Evolutionary conservation across 2,329 filamentous ascomycete species (phyloP).

Genomic region (Penicillium sclerotigenum): DNA sequence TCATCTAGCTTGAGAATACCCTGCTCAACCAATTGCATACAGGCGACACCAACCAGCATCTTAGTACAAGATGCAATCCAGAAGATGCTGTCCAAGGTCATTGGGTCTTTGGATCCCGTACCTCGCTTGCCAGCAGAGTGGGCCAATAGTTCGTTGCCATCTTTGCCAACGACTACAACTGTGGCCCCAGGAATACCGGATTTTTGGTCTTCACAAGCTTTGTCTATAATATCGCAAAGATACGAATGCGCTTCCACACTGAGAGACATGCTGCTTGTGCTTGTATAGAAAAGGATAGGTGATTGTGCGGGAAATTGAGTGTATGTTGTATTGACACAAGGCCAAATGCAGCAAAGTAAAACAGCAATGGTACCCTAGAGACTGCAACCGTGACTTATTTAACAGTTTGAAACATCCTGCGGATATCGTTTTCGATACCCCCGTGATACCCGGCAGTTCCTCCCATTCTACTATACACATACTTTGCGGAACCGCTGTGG

Average conservation of each 20-base stretch:
- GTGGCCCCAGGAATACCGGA: conserved; percentile 1
- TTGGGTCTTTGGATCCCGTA: conserved; percentile 46
- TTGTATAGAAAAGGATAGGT: not conserved
- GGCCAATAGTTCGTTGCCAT: conserved; percentile 1
- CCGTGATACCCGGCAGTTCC: not conserved
- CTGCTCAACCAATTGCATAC: conserved; percentile 49
- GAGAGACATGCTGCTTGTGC: not conserved
- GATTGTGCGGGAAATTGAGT: not conserved
- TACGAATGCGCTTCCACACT: not conserved
- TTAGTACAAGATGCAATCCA: conserved; percentile 56
- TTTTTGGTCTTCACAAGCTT: conserved; percentile 10
- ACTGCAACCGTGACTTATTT: not conserved
- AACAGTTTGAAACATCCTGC: not conserved
- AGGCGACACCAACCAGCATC: conserved; percentile 44
- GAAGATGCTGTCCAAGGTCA: conserved; percentile 51
- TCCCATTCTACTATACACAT: not conserved
- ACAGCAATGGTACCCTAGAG: not conserved
- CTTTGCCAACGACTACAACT: not conserved
- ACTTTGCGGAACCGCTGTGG: conserved; percentile 1
- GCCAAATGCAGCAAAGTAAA: not conserved
- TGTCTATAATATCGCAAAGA: conserved; percentile 6
- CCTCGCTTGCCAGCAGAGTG: conserved; percentile 2
- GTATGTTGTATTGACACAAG: not conserved
- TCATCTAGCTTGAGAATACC: conserved; percentile 45
- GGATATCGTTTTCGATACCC: not conserved